A percentile compares a stretch with the other conserved stretches of the same genome.
Evolutionary conservation across 78 protist genomes (phyloP).

Genomic region (Protostelium mycophagum): DNA sequence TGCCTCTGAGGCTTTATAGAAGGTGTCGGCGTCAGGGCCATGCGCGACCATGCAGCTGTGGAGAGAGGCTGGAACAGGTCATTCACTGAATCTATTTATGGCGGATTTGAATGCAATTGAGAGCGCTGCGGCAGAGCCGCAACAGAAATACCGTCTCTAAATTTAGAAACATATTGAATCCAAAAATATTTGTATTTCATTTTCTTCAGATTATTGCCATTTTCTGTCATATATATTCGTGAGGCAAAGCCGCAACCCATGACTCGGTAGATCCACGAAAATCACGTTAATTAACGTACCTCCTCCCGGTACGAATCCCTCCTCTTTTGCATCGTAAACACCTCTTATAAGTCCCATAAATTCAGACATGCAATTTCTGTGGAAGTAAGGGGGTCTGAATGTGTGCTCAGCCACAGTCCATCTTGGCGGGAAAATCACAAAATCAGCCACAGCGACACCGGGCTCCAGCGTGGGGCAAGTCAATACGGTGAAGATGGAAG

Average conservation of each 20-base stretch:
- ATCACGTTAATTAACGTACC: constrained; percentile 8
- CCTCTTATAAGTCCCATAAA: constrained; percentile 94
- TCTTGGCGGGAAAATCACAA: constrained; percentile 94
- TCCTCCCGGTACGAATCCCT: constrained; percentile 74
- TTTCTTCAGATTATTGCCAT: background rate
- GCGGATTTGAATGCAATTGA: too few species aligned
- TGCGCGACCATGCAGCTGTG: constrained; percentile 89
- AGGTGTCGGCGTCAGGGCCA: constrained; percentile 87
- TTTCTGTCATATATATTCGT: background rate
- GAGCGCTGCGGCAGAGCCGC: too few species aligned
- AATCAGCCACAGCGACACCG: constrained; percentile 91
- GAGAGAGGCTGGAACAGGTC: constrained; percentile 68
- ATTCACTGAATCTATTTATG: constrained; percentile 47
- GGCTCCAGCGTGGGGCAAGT: constrained; percentile 81
- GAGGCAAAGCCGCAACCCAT: too few species aligned
- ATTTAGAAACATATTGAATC: too few species aligned
- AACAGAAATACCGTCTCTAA: too few species aligned
- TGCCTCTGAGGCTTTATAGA: constrained; percentile 50
- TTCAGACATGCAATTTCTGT: constrained; percentile 91
- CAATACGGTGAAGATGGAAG: constrained; percentile 94
- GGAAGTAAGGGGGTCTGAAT: constrained; percentile 95
- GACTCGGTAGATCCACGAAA: too few species aligned
- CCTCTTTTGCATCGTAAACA: constrained; percentile 89
- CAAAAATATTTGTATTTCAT: background rate
- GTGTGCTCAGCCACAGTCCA: constrained; percentile 88